Base-by-base conservation (phyloP, 73 alveolate genomes). In the Paramecium sonneborni region DNA sequence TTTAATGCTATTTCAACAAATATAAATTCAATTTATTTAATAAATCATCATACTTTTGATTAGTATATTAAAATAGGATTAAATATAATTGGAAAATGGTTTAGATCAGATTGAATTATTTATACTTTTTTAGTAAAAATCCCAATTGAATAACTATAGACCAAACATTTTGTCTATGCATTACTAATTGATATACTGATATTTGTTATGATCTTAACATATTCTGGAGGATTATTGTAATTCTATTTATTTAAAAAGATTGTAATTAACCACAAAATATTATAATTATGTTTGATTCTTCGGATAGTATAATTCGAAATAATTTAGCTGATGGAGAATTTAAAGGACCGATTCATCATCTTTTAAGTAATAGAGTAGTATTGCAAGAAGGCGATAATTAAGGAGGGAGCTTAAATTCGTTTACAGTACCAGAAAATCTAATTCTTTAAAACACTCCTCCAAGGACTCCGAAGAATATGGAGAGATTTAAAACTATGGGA, bases 81-180 rank as follows among this genome's bases (percentile, higher is more conserved):
- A 41, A 14, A 79, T 44, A 15, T 79, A 79, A 44, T 79, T 79
- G 0, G 74, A 74, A 79, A 94, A 95, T 69, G 98, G 95, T 28
- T 97, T 93, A 68, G 58, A 91, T 97, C 96, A 85, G 95, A 91
- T 88, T 98, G 99, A 1, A 97, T 97, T 92, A 98, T 95, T 85
- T 95, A 97, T 72, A 96, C 96, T 58, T 94, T 97, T 24, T 97
- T 93, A 24, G 95, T 93, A 74, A 93, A 93, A 37, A n/a, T n/a
- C 99, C 99, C 69, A 52, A 52, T 52, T 52, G 68, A 18, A n/a
- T 30, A 28, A 52, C 18, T 1, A 52, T 30, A 1, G 32, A 28
- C 68, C 68, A 52, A 21, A 30, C 68, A 52, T 95, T 95, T 82
- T 98, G 99, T 70, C 96, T 93, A 20, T 98, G 97, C 34, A 98